Evolutionary conservation across 2,329 filamentous ascomycete genomes (phyloP), one percentile per base, ranked within the genome.

Genomic region (Apiospora malaysiana): DNA sequence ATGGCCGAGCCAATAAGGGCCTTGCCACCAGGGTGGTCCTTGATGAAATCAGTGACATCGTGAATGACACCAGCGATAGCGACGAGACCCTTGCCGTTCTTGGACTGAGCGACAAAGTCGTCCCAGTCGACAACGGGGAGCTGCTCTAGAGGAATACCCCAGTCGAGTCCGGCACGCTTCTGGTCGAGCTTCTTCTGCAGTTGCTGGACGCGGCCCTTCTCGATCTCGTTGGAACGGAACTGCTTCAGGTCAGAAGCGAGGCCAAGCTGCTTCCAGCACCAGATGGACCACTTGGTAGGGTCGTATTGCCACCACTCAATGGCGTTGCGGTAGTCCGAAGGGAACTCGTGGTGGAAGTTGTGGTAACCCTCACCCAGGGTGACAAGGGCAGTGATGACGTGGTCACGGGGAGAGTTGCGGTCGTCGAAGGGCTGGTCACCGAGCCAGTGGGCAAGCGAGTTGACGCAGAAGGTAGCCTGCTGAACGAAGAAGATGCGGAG

Each of bases 271-370:
- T 91, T 91, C 87, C 88, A 91, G 68, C 81, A 80, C 89, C 89
- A 91, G 84, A 92, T 92, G 76, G 82, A 84, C 90, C 90, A 92
- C 82, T 92, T 92, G 78, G 90, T 92, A 6, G 90, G 90, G 79
- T 92, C 90, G 76, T 92, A 92, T 81, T 92, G 90, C 82, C 87
- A 87, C 89, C 89, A 92, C 77, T 91, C 84, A 73, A 92, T 91
- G 65, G 89, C 90, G 78, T 92, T 92, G 77, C 90, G 89, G 85
- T 92, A 92, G 79, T 92, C 90, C 6, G 89, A 91, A 47, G 90
- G 90, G 81, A 92, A 92, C 77, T 92, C 90, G 83, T 92, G 90
- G 82, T 92, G 90, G 85, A 92, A 92, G 84, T 92, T 92, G 85
- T 92, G 90, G 83, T 92, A 92, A 23, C 90, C 90, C 81, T 92